phyloP scores from a whole-genome alignment of 805 yeast genomes.

The Saccharomycopsis sp. region DNA sequence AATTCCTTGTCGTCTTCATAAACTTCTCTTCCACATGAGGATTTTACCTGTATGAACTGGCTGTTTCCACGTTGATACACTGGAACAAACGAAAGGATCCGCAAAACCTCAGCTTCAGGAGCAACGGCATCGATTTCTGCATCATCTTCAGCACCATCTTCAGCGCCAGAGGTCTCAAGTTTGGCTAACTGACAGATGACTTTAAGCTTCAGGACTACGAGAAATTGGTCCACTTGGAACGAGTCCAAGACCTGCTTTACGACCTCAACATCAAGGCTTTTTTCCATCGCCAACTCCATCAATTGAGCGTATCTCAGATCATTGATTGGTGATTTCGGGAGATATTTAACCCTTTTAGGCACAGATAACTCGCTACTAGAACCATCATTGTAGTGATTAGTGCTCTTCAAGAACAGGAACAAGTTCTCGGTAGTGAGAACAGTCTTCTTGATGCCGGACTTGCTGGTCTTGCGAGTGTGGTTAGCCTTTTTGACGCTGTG shows the following conservation, averaged over 20 bases:
- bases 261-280: background rate
- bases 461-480: background rate
- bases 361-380: background rate
- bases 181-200: conserved; percentile 11
- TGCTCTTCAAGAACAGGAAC: background rate
- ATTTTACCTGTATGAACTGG: conserved; percentile 8
- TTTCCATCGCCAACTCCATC: background rate
- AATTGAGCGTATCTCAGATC: background rate
- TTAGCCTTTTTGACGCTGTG: background rate
- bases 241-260: background rate
- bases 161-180: background rate
- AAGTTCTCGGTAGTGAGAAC: background rate
- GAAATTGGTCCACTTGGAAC: background rate
- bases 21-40: conserved; percentile 13
- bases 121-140: background rate
- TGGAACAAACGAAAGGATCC: conserved; percentile 8
- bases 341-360: background rate
- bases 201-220: conserved; percentile 7
- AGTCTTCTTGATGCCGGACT: background rate
- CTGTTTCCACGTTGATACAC: conserved; percentile 9
- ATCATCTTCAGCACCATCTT: background rate
- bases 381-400: background rate
- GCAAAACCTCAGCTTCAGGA: background rate
- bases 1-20: background rate
- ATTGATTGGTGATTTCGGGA: background rate